A percentile compares a stretch with the other conserved stretches of the same genome.
phyloP scores from a whole-genome alignment of 495 filamentous ascomycete species.

The Bombardia bombarda region DNA sequence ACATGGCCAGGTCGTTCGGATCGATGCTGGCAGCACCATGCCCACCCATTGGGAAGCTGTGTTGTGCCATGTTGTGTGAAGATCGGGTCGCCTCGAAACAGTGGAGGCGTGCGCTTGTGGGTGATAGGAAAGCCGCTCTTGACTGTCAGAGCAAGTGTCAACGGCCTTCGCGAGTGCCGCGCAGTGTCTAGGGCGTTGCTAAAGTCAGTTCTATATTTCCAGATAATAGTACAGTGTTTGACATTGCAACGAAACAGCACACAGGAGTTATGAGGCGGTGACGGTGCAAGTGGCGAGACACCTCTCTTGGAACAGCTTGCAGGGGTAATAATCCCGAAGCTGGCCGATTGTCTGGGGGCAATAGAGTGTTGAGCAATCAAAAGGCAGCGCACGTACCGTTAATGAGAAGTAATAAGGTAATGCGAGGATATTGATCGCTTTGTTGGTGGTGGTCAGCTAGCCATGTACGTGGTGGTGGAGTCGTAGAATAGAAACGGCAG shows the following conservation, averaged over 20 bases:
- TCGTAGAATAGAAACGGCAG: background rate
- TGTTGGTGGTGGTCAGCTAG: constrained; percentile 3
- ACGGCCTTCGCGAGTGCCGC: background rate
- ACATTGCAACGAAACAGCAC: background rate
- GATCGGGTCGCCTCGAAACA: background rate
- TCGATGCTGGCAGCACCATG: constrained; percentile 62
- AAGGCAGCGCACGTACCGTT: background rate
- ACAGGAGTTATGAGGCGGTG: background rate
- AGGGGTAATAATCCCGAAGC: background rate
- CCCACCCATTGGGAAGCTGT: constrained; percentile 57
- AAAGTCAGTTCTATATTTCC: too few species aligned
- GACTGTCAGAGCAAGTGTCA: background rate
- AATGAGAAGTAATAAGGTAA: background rate
- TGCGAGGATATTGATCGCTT: background rate
- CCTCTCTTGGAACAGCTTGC: background rate
- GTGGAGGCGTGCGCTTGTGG: background rate
- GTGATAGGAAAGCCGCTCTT: constrained; percentile 2
- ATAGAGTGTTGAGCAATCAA: background rate
- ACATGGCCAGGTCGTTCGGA: constrained; percentile 77
- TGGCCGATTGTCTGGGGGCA: background rate
- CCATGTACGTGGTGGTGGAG: constrained; percentile 7
- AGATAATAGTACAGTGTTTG: too few species aligned
- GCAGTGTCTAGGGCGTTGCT: too few species aligned
- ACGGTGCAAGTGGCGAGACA: background rate
- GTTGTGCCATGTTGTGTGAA: constrained; percentile 41